These are phyloP conservation scores for Colletotrichum somersetense DNA, from an alignment of 2,329 filamentous ascomycete species.

Conservation along the genomic window DNA sequence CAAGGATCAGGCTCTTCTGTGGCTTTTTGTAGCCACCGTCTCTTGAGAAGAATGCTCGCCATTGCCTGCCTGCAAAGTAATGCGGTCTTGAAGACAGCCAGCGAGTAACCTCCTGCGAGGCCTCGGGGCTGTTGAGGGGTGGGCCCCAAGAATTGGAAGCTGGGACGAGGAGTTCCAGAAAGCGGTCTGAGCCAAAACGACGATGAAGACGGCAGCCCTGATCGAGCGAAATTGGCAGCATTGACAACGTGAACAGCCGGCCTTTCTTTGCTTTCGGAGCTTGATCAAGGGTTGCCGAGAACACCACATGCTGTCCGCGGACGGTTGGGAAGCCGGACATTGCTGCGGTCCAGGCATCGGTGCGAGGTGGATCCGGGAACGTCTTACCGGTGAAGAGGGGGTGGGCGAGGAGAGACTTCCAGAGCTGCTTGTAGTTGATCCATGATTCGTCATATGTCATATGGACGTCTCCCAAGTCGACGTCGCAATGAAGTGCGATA, in stretches of 20 bases:
- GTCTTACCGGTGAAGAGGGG: slow-evolving; percentile 57
- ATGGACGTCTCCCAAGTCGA: slow-evolving; percentile 53
- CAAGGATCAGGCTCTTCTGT: slow-evolving; percentile 53
- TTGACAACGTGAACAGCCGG: slow-evolving; percentile 59
- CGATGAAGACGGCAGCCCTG: slow-evolving; percentile 64
- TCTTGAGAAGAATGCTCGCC: slow-evolving; percentile 62
- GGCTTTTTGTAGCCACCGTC: slow-evolving; percentile 31
- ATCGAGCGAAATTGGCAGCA: slow-evolving; percentile 64
- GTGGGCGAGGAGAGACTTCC: slow-evolving; percentile 55
- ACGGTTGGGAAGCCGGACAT: slow-evolving; percentile 52
- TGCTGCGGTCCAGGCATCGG: slow-evolving; percentile 61
- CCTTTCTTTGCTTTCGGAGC: slow-evolving; percentile 44
- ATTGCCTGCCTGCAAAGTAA: slow-evolving; percentile 60
- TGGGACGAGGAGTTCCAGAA: slow-evolving; percentile 68
- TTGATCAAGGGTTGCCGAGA: slow-evolving; percentile 52
- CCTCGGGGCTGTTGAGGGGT: slow-evolving; percentile 44
- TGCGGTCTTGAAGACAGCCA: slow-evolving; percentile 59
- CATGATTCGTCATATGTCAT: slow-evolving; percentile 56
- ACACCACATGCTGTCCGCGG: slow-evolving; percentile 54
- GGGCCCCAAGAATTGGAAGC: slow-evolving; percentile 51
- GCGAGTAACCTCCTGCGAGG: slow-evolving; percentile 43
- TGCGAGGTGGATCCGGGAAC: slow-evolving; percentile 62
- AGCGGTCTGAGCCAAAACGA: slow-evolving; percentile 69
- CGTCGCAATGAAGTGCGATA: slow-evolving; percentile 59
- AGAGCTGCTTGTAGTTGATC: slow-evolving; percentile 59